These are phyloP conservation scores for Fusarium marasasianum DNA, from an alignment of 2,329 filamentous ascomycete genomes.

Conservation along the genomic window DNA sequence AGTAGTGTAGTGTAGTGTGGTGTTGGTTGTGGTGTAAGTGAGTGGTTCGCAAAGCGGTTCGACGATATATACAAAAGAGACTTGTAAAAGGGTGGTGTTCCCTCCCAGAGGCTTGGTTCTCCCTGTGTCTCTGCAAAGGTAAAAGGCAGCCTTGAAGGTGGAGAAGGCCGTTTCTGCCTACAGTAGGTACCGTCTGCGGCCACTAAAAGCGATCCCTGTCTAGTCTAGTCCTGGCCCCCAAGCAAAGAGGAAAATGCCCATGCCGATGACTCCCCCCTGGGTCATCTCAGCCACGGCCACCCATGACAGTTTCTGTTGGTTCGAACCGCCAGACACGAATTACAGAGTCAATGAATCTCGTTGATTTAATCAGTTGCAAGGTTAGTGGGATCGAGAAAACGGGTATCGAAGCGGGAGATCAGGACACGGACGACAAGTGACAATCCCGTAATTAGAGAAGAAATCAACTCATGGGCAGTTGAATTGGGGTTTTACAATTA, in stretches of 20 bases:
- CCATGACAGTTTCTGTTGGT: neutral
- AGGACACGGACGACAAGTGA: slow-evolving; percentile 22
- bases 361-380: neutral
- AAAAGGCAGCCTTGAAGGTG: slow-evolving; percentile 30
- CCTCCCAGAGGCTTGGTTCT: slow-evolving; percentile 34
- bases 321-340: neutral
- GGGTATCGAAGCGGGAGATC: slow-evolving; percentile 27
- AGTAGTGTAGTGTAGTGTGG: neutral
- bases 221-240: slow-evolving; percentile 13
- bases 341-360: neutral
- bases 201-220: slow-evolving; percentile 25
- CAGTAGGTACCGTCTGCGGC: slow-evolving; percentile 25
- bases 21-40: slow-evolving; percentile 11
- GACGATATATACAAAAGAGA: slow-evolving; percentile 36
- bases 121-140: neutral
- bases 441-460: neutral
- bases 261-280: slow-evolving; percentile 41
- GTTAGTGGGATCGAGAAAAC: slow-evolving; percentile 17
- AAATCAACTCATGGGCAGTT: neutral
- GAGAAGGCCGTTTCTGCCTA: slow-evolving; percentile 41
- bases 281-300: slow-evolving; percentile 30
- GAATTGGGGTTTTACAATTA: neutral
- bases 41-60: slow-evolving; percentile 27
- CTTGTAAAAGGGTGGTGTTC: slow-evolving; percentile 23
- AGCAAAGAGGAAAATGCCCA: neutral